phyloP scores from a whole-genome alignment of 78 protist genomes.

The Isochrysis galbana region DNA sequence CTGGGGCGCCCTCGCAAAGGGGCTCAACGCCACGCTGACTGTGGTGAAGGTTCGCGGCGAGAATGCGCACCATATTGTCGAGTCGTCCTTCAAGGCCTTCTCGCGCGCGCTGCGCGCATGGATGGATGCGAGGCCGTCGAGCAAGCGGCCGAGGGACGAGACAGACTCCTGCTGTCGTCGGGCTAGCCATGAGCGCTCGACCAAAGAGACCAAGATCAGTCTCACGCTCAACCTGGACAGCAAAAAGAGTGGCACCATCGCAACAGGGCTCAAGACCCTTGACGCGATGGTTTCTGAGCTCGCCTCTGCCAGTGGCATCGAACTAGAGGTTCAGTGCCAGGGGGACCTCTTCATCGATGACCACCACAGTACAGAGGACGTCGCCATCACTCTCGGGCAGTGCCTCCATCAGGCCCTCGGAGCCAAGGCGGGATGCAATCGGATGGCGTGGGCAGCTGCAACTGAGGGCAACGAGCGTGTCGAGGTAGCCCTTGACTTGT shows the following conservation, averaged over 20 bases:
- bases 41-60: neutral
- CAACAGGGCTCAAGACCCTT: neutral
- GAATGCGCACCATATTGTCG: conserved; percentile 22
- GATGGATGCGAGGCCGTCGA: neutral
- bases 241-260: neutral
- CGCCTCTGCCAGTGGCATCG: no score
- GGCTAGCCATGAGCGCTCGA: neutral
- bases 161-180: neutral
- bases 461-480: neutral
- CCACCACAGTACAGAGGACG: conserved; percentile 11
- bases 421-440: neutral
- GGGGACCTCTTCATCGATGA: conserved; percentile 10
- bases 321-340: neutral
- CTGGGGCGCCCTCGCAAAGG: neutral
- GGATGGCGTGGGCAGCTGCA: neutral
- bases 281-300: neutral
- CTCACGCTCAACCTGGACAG: neutral
- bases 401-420: conserved; percentile 13
- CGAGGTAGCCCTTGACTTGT: neutral
- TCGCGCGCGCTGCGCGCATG: conserved; percentile 16
- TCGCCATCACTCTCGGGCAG: conserved; percentile 10
- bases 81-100: conserved; percentile 7
- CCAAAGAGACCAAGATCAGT: neutral
- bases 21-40: neutral
- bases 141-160: neutral